Conservation (phyloP, 2,329 filamentous ascomycete genomes). For the Clarireedia paspali region DNA sequence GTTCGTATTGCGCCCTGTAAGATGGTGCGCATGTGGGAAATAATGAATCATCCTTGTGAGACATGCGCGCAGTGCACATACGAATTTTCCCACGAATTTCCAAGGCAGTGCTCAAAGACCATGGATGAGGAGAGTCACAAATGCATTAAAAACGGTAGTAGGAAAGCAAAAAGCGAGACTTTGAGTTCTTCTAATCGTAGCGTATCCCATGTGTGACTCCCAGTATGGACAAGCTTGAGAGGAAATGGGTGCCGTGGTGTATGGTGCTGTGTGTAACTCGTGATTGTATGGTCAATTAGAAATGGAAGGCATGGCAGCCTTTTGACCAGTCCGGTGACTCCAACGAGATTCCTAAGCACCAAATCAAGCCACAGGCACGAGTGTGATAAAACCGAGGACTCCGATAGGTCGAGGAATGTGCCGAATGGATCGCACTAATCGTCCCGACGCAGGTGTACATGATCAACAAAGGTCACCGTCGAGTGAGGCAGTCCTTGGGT, state of each 20-base stretch:
- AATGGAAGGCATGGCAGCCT: background rate
- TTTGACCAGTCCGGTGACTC: slow-evolving; percentile 3
- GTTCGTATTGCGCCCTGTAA: slow-evolving; percentile 19
- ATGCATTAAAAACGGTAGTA: background rate
- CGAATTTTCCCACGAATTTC: background rate
- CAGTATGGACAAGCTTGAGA: slow-evolving; percentile 1
- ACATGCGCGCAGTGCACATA: slow-evolving; percentile 14
- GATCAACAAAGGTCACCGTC: background rate
- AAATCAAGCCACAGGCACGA: slow-evolving; percentile 2
- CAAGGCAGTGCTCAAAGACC: background rate
- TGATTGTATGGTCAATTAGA: slow-evolving; percentile 8
- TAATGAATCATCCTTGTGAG: slow-evolving; percentile 24
- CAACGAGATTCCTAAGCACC: background rate
- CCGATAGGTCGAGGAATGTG: background rate
- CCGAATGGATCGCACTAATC: background rate
- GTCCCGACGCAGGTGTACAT: slow-evolving; percentile 4
- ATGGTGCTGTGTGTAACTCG: slow-evolving; percentile 4
- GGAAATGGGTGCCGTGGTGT: background rate
- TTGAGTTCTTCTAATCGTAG: background rate
- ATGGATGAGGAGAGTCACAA: background rate
- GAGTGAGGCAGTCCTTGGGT: background rate
- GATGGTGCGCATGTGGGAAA: slow-evolving; percentile 16
- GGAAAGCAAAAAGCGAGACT: slow-evolving; percentile 37
- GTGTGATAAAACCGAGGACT: background rate
- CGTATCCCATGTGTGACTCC: slow-evolving; percentile 9